Evolutionary conservation across 192 early-diverging fungal genomes (phyloP).

Genomic region (Gamsiella multidivaricata): DNA sequence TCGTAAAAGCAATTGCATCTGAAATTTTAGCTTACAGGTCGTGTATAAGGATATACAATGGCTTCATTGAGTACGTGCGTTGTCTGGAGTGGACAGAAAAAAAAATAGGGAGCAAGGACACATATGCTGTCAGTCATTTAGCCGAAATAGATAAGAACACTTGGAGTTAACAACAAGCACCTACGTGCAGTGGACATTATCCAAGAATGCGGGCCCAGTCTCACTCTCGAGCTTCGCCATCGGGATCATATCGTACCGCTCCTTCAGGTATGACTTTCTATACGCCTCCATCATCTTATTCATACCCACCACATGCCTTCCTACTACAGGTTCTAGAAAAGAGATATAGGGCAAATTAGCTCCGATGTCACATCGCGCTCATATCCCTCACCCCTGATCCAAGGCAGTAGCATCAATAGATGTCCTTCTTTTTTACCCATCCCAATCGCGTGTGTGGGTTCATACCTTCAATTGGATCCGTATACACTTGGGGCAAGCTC

Average conservation of each 20-base stretch:
- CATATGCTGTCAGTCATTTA: no score
- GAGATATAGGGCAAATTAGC: neutral
- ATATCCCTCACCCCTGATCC: no score
- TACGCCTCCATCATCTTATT: constrained; percentile 18
- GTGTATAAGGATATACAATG: constrained; percentile 57
- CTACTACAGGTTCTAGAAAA: constrained; percentile 12
- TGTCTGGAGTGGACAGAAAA: constrained; percentile 15
- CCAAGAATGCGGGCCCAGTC: constrained; percentile 23
- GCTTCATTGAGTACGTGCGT: constrained; percentile 28
- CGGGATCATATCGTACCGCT: constrained; percentile 40
- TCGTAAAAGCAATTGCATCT: neutral
- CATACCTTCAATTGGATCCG: constrained; percentile 50
- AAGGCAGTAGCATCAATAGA: no score
- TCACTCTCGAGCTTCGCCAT: constrained; percentile 38
- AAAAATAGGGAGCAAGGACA: neutral
- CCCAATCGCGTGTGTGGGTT: neutral
- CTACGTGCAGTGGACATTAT: constrained; percentile 57
- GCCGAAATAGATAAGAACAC: no score
- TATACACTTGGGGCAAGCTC: constrained; percentile 44
- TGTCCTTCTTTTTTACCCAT: no score
- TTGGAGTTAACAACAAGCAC: neutral
- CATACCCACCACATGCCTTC: neutral
- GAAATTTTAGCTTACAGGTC: constrained; percentile 44
- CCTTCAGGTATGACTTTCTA: constrained; percentile 10
- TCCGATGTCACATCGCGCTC: no score